Conservation (phyloP, 1,284 basidiomycete species). For the Cryptococcus hybrid region DNA sequence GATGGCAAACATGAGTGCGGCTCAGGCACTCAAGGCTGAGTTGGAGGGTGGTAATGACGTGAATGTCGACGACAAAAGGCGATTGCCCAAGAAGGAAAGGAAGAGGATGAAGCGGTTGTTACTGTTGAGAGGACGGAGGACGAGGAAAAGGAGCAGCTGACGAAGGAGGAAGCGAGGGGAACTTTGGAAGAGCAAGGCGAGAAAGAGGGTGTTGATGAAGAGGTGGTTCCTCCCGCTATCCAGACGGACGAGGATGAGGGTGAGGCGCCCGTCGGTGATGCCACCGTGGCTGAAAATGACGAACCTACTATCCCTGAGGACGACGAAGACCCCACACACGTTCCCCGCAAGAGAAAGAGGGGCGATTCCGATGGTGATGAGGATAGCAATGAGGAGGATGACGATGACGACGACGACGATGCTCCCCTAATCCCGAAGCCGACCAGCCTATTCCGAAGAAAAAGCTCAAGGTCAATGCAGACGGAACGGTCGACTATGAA, state of each 20-base stretch:
- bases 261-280: conserved; percentile 22
- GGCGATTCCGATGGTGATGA: conserved; percentile 44
- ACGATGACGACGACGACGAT: conserved; percentile 53
- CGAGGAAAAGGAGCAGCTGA: conserved; percentile 22
- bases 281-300: conserved; percentile 10
- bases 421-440: conserved; percentile 46
- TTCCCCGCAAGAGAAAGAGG: conserved; percentile 12
- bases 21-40: conserved; percentile 89
- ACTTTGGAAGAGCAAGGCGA: conserved; percentile 21
- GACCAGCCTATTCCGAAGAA: conserved; percentile 53
- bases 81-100: conserved; percentile 12
- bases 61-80: conserved; percentile 12
- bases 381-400: conserved; percentile 54
- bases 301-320: conserved; percentile 8
- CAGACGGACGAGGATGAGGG: conserved; percentile 47
- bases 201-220: conserved; percentile 23
- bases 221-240: conserved; percentile 35
- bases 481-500: conserved; percentile 66
- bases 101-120: conserved; percentile 18
- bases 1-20: conserved; percentile 94
- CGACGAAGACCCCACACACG: background rate
- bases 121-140: conserved; percentile 22
- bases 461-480: conserved; percentile 71
- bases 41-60: conserved; percentile 57
- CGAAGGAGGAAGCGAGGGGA: conserved; percentile 13